Conservation (phyloP, 129 eudicot genomes). For the Flaveria linearis region DNA sequence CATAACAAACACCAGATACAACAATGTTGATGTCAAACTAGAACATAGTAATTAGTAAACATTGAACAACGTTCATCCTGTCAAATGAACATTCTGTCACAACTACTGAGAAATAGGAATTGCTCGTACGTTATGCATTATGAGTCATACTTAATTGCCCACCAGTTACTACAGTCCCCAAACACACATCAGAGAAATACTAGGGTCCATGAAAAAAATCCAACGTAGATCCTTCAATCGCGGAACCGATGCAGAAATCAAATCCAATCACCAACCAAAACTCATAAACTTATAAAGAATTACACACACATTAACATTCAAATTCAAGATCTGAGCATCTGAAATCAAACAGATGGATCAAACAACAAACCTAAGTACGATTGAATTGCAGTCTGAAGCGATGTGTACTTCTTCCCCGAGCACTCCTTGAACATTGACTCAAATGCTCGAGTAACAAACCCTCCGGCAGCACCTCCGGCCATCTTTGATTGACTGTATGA, state of each 20-base stretch:
- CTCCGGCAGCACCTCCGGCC: conserved; percentile 98
- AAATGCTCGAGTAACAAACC: conserved; percentile 85
- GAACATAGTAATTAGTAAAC: neutral
- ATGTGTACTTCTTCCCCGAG: conserved; percentile 58
- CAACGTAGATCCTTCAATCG: conserved; percentile 16
- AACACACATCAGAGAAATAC: conserved; percentile 24
- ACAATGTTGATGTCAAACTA: conserved; percentile 19
- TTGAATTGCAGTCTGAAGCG: conserved; percentile 78
- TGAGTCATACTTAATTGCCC: neutral
- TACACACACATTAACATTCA: conserved; percentile 3
- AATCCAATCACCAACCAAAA: conserved; percentile 5
- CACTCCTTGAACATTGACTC: conserved; percentile 95
- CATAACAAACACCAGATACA: conserved; percentile 14
- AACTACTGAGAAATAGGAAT: neutral
- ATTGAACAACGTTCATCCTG: neutral
- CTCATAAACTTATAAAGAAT: neutral
- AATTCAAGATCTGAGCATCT: conserved; percentile 20
- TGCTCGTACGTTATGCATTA: conserved; percentile 22
- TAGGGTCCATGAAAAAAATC: conserved; percentile 15
- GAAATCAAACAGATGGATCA: conserved; percentile 18
- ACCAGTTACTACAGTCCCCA: neutral
- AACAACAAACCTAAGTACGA: conserved; percentile 65
- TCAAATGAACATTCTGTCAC: conserved; percentile 16
- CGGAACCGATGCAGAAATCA: conserved; percentile 11
- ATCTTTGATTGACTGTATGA: conserved; percentile 31